Conservation (phyloP, 805 yeast species). For the Starmerella asiatica region DNA sequence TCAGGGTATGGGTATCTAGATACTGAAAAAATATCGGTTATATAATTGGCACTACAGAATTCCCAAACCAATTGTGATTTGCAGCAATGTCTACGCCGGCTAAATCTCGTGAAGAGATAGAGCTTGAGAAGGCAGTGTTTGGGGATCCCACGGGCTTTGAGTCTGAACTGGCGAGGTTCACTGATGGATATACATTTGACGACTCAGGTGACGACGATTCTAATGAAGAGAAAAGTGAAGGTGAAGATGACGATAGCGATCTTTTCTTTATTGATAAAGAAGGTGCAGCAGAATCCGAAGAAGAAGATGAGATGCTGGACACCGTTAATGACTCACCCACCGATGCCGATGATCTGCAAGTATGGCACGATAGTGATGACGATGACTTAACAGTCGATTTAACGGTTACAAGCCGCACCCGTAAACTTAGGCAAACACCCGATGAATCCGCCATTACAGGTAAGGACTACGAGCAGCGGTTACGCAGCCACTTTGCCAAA, state of each 20-base stretch:
- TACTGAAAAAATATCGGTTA: slow-evolving; percentile 3
- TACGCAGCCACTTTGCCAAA: slow-evolving; percentile 56
- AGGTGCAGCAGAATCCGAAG: slow-evolving; percentile 26
- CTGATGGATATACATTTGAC: slow-evolving; percentile 37
- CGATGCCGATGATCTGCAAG: slow-evolving; percentile 24
- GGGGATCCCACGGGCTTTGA: slow-evolving; percentile 76
- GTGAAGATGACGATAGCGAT: slow-evolving; percentile 35
- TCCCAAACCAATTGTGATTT: neutral
- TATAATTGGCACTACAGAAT: slow-evolving; percentile 4
- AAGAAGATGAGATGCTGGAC: slow-evolving; percentile 24
- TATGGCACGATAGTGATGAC: slow-evolving; percentile 87
- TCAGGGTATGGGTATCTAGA: slow-evolving; percentile 2
- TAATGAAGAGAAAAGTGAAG: slow-evolving; percentile 26
- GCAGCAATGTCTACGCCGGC: slow-evolving; percentile 33
- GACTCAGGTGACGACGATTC: slow-evolving; percentile 19
- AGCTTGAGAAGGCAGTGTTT: slow-evolving; percentile 70
- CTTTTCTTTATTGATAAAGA: slow-evolving; percentile 42
- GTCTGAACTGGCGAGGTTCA: slow-evolving; percentile 45
- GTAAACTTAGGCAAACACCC: slow-evolving; percentile 55
- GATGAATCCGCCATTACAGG: slow-evolving; percentile 45
- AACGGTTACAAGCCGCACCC: slow-evolving; percentile 42
- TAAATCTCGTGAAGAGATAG: slow-evolving; percentile 73
- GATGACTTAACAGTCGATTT: slow-evolving; percentile 56
- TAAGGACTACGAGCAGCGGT: slow-evolving; percentile 44
- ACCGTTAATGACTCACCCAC: slow-evolving; percentile 27